Percentiles rank a stretch among this genome's conserved stretches.
Conservation (phyloP, 2,329 filamentous ascomycete genomes). For the Fusarium sp. region DNA sequence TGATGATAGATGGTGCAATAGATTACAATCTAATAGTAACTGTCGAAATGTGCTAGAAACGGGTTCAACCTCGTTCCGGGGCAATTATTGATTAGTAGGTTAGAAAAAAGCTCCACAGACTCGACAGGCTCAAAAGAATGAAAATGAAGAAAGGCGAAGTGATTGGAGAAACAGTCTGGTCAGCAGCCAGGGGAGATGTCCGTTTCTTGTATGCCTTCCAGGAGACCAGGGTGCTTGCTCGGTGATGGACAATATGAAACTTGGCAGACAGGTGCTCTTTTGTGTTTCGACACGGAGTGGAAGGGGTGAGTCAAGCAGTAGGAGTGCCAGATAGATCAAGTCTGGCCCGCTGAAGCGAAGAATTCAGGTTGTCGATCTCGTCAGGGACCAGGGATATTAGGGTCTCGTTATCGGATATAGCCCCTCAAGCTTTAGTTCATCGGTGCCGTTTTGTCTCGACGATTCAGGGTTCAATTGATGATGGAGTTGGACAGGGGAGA, state of each 20-base stretch:
- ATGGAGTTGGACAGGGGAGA: slow-evolving; percentile 14
- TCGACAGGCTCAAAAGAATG: slow-evolving; percentile 11
- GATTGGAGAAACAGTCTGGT: slow-evolving; percentile 29
- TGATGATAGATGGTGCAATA: slow-evolving; percentile 23
- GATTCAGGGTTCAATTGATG: slow-evolving; percentile 24
- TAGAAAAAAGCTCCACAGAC: slow-evolving; percentile 14
- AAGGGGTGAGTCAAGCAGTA: slow-evolving; percentile 23
- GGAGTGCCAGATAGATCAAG: slow-evolving; percentile 35
- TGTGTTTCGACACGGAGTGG: slow-evolving; percentile 23
- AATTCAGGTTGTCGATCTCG: slow-evolving; percentile 38
- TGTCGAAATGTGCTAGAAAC: slow-evolving; percentile 17
- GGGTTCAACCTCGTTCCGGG: slow-evolving; percentile 29
- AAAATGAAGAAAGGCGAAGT: slow-evolving; percentile 15
- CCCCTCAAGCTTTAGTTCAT: slow-evolving; percentile 31
- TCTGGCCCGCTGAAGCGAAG: slow-evolving; percentile 36
- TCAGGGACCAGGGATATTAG: slow-evolving; percentile 27
- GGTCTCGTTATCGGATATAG: slow-evolving; percentile 21
- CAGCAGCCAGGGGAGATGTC: slow-evolving; percentile 26
- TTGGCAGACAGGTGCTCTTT: slow-evolving; percentile 31
- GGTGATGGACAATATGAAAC: slow-evolving; percentile 28
- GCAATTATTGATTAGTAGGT: slow-evolving; percentile 42
- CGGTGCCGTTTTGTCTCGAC: slow-evolving; percentile 26
- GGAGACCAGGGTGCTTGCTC: slow-evolving; percentile 24
- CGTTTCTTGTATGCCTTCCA: slow-evolving; percentile 36
- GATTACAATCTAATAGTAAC: slow-evolving; percentile 32